Evolutionary conservation across 495 filamentous ascomycete genomes (phyloP).

Genomic region (Aspergillus homomorphus): DNA sequence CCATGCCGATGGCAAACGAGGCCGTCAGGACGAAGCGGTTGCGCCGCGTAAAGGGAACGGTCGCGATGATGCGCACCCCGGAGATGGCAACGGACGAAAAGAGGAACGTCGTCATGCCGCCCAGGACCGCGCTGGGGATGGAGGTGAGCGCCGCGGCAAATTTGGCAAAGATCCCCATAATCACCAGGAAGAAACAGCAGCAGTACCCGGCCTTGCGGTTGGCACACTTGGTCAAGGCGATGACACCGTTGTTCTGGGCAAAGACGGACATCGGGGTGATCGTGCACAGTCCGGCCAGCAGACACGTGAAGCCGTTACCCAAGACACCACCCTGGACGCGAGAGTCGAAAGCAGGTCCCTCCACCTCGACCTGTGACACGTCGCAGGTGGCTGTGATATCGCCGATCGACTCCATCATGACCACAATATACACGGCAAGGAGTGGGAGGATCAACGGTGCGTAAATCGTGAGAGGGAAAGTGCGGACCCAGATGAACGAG

Average conservation of each 20-base stretch:
- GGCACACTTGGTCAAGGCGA: constrained; percentile 82
- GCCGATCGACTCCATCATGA: constrained; percentile 87
- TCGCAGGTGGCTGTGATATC: constrained; percentile 60
- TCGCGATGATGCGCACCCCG: constrained; percentile 79
- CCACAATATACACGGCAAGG: constrained; percentile 81
- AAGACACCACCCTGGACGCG: constrained; percentile 84
- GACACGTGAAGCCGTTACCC: constrained; percentile 73
- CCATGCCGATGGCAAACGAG: constrained; percentile 71
- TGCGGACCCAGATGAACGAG: constrained; percentile 89
- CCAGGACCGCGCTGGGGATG: constrained; percentile 77
- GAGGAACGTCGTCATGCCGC: constrained; percentile 92
- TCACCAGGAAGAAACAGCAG: constrained; percentile 73
- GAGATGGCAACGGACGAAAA: constrained; percentile 83
- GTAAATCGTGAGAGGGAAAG: constrained; percentile 78
- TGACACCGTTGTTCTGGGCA: constrained; percentile 92
- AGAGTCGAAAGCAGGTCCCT: constrained; percentile 77
- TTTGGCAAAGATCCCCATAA: constrained; percentile 90
- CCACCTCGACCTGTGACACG: constrained; percentile 80
- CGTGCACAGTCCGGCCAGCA: constrained; percentile 77
- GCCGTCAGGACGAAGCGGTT: constrained; percentile 88
- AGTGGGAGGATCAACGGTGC: constrained; percentile 80
- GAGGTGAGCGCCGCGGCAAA: constrained; percentile 85
- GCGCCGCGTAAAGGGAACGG: constrained; percentile 74
- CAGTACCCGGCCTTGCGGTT: constrained; percentile 83
- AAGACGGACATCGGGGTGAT: constrained; percentile 80